phyloP scores from a whole-genome alignment of 495 filamentous ascomycete species.

The Tuber calosporum region DNA sequence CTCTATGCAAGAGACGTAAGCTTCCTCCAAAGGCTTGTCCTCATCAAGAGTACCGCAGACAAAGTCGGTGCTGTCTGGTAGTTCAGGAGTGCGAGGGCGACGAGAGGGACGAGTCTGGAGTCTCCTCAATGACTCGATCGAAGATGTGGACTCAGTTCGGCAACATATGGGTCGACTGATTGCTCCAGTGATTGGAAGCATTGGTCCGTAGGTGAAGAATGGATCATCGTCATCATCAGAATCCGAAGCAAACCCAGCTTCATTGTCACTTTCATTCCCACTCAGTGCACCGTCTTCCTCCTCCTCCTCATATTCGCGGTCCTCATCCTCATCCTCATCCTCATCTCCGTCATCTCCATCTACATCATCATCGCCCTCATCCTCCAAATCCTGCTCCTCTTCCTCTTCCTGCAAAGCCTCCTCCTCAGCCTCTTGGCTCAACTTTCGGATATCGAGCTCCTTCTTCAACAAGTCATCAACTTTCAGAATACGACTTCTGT shows the following conservation, averaged over 20 bases:
- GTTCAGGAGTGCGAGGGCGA: slow-evolving; percentile 66
- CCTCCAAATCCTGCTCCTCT: slow-evolving; percentile 55
- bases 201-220: slow-evolving; percentile 43
- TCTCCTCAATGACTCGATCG: slow-evolving; percentile 55
- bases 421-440: slow-evolving; percentile 85
- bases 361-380: slow-evolving; percentile 53
- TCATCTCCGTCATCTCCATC: slow-evolving; percentile 51
- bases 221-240: slow-evolving; percentile 43
- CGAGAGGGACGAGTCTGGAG: slow-evolving; percentile 37
- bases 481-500: slow-evolving; percentile 36
- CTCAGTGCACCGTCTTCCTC: slow-evolving; percentile 61
- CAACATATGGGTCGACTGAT: slow-evolving; percentile 37
- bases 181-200: slow-evolving; percentile 36
- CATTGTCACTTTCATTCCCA: slow-evolving; percentile 91
- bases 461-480: slow-evolving; percentile 82
- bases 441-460: slow-evolving; percentile 76
- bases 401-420: slow-evolving; percentile 70
- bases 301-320: slow-evolving; percentile 57
- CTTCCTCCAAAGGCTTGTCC: slow-evolving; percentile 85
- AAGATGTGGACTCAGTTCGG: slow-evolving; percentile 55
- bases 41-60: slow-evolving; percentile 96
- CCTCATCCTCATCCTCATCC: slow-evolving; percentile 46
- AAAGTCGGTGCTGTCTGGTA: slow-evolving; percentile 96
- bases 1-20: slow-evolving; percentile 78
- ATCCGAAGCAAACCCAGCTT: slow-evolving; percentile 71